phyloP scores from a whole-genome alignment of 768 basidiomycete genomes.

The Hericium rajendrae region DNA sequence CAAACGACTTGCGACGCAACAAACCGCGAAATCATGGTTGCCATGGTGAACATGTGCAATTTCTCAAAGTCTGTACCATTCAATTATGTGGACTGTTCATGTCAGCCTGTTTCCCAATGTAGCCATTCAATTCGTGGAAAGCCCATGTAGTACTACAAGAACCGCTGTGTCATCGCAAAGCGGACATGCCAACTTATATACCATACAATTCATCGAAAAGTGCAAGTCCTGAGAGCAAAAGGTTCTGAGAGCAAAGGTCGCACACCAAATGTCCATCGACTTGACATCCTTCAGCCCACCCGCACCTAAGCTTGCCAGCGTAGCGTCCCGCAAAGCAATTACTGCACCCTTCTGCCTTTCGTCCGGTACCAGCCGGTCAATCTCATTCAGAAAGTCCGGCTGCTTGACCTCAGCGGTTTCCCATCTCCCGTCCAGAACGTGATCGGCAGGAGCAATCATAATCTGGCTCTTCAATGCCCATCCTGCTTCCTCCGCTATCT shows the following conservation, averaged over 20 bases:
- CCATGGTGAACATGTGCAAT: not conserved
- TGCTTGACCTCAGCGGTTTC: constrained; percentile 20
- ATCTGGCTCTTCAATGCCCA: constrained; percentile 16
- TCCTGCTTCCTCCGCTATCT: constrained; percentile 18
- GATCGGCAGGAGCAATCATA: constrained; percentile 15
- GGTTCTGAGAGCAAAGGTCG: constrained; percentile 9
- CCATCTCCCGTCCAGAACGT: constrained; percentile 27
- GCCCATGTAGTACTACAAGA: no score
- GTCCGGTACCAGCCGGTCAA: constrained; percentile 19
- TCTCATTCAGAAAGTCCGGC: constrained; percentile 17
- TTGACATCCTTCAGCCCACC: constrained; percentile 12
- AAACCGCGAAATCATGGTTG: constrained; percentile 62
- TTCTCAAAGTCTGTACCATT: no score
- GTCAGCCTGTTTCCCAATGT: no score
- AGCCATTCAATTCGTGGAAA: no score
- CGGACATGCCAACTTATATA: no score
- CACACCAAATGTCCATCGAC: constrained; percentile 27
- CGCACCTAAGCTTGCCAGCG: constrained; percentile 4
- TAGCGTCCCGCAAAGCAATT: constrained; percentile 23
- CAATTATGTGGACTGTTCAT: no score
- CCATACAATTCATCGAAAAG: no score
- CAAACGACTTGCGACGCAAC: constrained; percentile 51
- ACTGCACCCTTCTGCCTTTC: constrained; percentile 25
- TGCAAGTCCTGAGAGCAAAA: no score
- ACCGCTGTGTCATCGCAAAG: no score